phyloP scores from a whole-genome alignment of 768 basidiomycete genomes.

The Collybiopsis confluens region DNA sequence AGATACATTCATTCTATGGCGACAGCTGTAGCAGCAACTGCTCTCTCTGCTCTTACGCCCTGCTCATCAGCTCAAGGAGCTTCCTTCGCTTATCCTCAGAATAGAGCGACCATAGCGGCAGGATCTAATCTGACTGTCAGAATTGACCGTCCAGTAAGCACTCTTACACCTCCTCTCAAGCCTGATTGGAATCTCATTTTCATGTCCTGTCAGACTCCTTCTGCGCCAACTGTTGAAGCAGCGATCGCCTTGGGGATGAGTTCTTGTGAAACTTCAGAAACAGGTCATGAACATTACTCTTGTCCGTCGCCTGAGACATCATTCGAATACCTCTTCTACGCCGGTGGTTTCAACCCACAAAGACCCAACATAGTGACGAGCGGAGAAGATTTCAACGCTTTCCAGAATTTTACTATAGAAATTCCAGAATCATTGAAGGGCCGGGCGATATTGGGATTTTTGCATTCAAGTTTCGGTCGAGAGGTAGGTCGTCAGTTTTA shows the following conservation, averaged over 20 bases:
- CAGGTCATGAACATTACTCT: too few relatives aligned
- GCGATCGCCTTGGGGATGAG: neutral
- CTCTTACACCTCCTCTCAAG: neutral
- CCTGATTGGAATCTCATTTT: neutral
- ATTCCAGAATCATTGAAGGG: too few relatives aligned
- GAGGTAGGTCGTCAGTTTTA: too few relatives aligned
- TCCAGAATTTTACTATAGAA: too few relatives aligned
- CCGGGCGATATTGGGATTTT: too few relatives aligned
- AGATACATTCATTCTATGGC: too few relatives aligned
- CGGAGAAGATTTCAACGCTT: neutral
- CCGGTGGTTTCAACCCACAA: neutral
- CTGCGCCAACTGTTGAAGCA: neutral
- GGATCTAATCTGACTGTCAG: neutral
- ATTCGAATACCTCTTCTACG: neutral
- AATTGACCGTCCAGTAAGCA: neutral
- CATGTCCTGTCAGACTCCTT: neutral
- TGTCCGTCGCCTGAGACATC: conserved; percentile 1
- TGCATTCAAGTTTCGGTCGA: too few relatives aligned
- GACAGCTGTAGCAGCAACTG: too few relatives aligned
- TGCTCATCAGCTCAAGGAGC: neutral
- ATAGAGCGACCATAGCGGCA: neutral
- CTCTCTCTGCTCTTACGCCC: neutral
- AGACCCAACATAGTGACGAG: neutral
- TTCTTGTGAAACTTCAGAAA: neutral
- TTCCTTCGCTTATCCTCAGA: neutral